These are phyloP conservation scores for Aspergillus piperis DNA, from an alignment of 2,329 filamentous ascomycete species.

Conservation along the genomic window DNA sequence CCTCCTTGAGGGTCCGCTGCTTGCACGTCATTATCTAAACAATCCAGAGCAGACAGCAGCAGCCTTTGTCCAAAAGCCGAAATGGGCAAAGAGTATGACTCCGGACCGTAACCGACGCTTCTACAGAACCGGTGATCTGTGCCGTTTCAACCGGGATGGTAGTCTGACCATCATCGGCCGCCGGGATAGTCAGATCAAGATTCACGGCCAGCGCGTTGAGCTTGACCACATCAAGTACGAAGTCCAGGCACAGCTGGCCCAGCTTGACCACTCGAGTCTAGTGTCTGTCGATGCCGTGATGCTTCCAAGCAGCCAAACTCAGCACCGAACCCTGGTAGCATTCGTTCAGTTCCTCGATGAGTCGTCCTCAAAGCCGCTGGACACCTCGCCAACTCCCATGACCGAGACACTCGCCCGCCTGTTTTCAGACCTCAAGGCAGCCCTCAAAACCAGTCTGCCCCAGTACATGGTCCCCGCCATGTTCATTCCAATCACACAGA, in stretches of 20 bases:
- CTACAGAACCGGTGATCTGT: constrained; percentile 5
- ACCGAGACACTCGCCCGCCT: background rate
- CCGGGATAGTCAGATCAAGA: constrained; percentile 6
- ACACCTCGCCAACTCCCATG: background rate
- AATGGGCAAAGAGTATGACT: background rate
- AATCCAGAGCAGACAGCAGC: constrained; percentile 30
- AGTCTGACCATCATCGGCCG: background rate
- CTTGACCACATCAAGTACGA: constrained; percentile 3
- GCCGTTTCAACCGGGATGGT: background rate
- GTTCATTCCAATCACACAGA: background rate
- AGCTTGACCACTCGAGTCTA: background rate
- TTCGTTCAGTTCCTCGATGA: background rate
- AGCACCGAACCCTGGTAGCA: background rate
- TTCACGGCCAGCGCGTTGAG: constrained; percentile 8
- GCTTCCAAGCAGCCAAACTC: background rate
- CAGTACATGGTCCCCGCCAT: background rate
- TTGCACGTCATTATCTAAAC: constrained; percentile 40
- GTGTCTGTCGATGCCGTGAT: background rate
- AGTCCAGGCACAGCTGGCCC: background rate
- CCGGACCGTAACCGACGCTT: background rate
- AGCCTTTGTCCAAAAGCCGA: constrained; percentile 22
- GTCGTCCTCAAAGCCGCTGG: background rate
- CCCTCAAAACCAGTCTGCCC: background rate
- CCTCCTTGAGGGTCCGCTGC: constrained; percentile 35
- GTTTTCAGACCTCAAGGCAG: background rate